Evolutionary conservation across 495 filamentous ascomycete species (phyloP).

Genomic region (Tuber magnatum): DNA sequence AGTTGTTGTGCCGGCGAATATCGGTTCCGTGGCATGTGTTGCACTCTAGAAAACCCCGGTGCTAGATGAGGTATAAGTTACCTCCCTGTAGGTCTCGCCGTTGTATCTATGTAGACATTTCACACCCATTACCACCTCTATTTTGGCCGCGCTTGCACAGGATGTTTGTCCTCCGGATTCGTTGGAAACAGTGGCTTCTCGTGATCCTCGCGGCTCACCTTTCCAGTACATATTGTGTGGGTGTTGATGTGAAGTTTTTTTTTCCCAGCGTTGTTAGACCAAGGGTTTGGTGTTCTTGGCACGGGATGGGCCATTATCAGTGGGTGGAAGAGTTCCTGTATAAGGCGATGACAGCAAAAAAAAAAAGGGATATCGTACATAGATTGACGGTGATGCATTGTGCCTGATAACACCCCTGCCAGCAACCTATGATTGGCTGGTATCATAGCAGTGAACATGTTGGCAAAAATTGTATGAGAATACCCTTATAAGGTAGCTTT

Average conservation of each 20-base stretch:
- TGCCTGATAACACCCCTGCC: no score
- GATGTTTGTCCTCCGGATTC: background rate
- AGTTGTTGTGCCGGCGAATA: background rate
- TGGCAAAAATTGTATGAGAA: no score
- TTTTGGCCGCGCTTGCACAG: background rate
- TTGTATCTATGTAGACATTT: background rate
- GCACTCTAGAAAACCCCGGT: background rate
- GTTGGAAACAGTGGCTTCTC: background rate
- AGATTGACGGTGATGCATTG: no score
- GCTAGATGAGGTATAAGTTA: background rate
- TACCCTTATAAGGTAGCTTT: no score
- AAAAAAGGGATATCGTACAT: no score
- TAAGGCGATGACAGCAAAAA: no score
- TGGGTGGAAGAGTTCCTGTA: background rate
- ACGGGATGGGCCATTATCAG: background rate
- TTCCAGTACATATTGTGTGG: background rate
- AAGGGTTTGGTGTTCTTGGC: background rate
- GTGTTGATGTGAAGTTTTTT: background rate
- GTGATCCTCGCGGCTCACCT: background rate
- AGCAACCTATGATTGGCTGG: no score
- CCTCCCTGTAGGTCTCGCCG: background rate
- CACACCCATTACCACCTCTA: background rate
- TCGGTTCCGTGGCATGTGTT: background rate
- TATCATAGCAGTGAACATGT: no score
- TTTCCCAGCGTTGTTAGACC: background rate